Evolutionary conservation across 2,329 filamentous ascomycete genomes (phyloP).

Genomic region (Colletotrichum chrysophilum): DNA sequence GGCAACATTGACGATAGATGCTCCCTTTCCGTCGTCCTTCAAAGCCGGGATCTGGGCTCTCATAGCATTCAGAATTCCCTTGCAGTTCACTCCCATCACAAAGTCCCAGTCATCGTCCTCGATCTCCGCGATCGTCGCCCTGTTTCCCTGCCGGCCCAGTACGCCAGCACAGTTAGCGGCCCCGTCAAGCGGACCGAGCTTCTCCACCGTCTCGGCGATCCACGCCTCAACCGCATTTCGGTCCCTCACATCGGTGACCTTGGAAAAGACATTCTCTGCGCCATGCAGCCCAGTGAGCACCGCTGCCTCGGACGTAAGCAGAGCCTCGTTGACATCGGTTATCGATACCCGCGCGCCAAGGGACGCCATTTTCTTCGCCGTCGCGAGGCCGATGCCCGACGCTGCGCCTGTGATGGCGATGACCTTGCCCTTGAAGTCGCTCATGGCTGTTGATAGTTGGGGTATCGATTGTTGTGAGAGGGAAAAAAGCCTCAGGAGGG

Average conservation of each 20-base stretch:
- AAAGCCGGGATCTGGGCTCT: slow-evolving; percentile 51
- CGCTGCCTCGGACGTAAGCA: slow-evolving; percentile 27
- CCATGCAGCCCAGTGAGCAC: slow-evolving; percentile 1
- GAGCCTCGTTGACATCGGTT: slow-evolving; percentile 46
- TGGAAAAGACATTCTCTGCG: background rate
- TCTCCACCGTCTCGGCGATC: slow-evolving; percentile 35
- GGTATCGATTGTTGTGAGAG: background rate
- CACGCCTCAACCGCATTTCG: slow-evolving; percentile 26
- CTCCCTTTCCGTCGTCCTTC: slow-evolving; percentile 28
- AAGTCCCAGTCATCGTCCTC: slow-evolving; percentile 47
- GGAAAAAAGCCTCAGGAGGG: background rate
- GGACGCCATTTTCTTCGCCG: slow-evolving; percentile 46
- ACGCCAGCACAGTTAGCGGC: slow-evolving; percentile 45
- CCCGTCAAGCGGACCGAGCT: slow-evolving; percentile 43
- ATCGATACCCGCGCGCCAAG: slow-evolving; percentile 51
- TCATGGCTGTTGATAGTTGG: background rate
- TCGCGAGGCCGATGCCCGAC: slow-evolving; percentile 55
- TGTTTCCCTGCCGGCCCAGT: slow-evolving; percentile 19
- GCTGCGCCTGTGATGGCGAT: slow-evolving; percentile 55
- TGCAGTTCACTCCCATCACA: slow-evolving; percentile 49
- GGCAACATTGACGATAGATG: slow-evolving; percentile 52
- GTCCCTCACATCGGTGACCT: slow-evolving; percentile 21
- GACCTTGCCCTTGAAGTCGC: slow-evolving; percentile 39
- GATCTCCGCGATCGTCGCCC: slow-evolving; percentile 26
- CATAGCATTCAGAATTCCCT: slow-evolving; percentile 55